Evolutionary conservation across 139 green algal species (phyloP).

Genomic region (Chlamydomonas sphaeroides): DNA sequence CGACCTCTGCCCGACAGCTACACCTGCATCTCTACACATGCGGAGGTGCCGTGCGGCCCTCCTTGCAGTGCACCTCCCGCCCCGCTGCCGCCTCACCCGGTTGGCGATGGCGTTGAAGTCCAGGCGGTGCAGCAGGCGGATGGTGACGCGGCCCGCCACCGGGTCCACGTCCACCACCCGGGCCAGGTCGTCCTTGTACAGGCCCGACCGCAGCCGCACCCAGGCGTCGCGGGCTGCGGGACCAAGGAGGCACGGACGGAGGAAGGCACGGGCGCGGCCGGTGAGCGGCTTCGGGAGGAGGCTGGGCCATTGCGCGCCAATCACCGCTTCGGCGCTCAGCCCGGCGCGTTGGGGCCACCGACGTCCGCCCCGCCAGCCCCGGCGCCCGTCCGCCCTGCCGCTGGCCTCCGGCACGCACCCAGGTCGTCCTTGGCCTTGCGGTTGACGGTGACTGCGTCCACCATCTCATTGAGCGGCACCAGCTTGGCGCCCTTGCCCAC

Average conservation of each 20-base stretch:
- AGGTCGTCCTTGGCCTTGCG: slow-evolving; percentile 55
- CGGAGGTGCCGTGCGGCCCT: too few species aligned
- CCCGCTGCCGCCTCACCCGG: slow-evolving; percentile 3
- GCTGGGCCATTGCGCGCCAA: too few species aligned
- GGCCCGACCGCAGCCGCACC: slow-evolving; percentile 82
- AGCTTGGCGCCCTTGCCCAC: slow-evolving; percentile 72
- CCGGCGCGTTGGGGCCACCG: too few species aligned
- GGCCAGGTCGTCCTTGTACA: slow-evolving; percentile 95
- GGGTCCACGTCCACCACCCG: slow-evolving; percentile 90
- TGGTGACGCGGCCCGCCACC: slow-evolving; percentile 45
- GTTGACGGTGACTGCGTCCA: slow-evolving; percentile 87
- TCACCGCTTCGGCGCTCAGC: too few species aligned
- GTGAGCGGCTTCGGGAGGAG: too few species aligned
- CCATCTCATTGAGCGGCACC: slow-evolving; percentile 94
- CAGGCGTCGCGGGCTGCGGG: slow-evolving; percentile 72
- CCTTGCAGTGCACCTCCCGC: too few species aligned
- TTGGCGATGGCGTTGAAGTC: slow-evolving; percentile 77
- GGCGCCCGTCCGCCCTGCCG: neutral
- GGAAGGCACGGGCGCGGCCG: too few species aligned
- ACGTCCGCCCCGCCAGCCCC: too few species aligned
- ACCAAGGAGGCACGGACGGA: neutral
- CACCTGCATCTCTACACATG: too few species aligned
- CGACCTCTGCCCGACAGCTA: too few species aligned
- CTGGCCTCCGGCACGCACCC: slow-evolving; percentile 36
- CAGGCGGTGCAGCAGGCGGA: slow-evolving; percentile 86